Conservation (phyloP, 2,329 filamentous ascomycete species). For the Phyllachora maydis region DNA sequence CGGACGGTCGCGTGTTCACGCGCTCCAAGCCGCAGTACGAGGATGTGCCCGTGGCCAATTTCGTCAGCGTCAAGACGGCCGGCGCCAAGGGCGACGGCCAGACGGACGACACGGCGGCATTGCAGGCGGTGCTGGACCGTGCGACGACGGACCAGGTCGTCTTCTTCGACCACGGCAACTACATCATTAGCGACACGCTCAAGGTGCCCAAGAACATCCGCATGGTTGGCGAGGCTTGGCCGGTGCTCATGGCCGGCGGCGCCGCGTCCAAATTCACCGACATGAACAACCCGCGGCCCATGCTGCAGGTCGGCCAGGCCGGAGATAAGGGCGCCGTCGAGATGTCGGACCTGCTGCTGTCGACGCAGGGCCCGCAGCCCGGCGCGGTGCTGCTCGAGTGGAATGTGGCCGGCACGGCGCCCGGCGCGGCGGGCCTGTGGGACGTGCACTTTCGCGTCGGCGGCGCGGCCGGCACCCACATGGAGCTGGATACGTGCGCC, state of each 20-base stretch:
- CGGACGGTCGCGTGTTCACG: conserved; percentile 51
- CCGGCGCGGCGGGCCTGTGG: conserved; percentile 67
- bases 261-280: conserved; percentile 43
- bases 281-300: conserved; percentile 54
- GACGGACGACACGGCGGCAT: conserved; percentile 70
- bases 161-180: conserved; percentile 58
- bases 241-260: conserved; percentile 70
- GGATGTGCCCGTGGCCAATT: conserved; percentile 39
- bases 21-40: conserved; percentile 83
- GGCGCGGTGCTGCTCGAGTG: conserved; percentile 84
- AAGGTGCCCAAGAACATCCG: conserved; percentile 59
- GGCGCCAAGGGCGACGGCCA: conserved; percentile 77
- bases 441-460: conserved; percentile 92
- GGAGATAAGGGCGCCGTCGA: conserved; percentile 67
- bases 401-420: conserved; percentile 51
- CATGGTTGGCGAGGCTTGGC: conserved; percentile 84
- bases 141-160: conserved; percentile 41
- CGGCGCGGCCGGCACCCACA: conserved; percentile 62
- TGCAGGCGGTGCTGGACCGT: conserved; percentile 59
- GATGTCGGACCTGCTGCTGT: conserved; percentile 72
- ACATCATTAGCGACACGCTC: conserved; percentile 49
- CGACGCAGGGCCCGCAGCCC: conserved; percentile 63
- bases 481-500: conserved; percentile 60
- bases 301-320: conserved; percentile 63
- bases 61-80: conserved; percentile 63